Evolutionary conservation across 2,329 filamentous ascomycete species (phyloP).

Genomic region (Calonectria montana): DNA sequence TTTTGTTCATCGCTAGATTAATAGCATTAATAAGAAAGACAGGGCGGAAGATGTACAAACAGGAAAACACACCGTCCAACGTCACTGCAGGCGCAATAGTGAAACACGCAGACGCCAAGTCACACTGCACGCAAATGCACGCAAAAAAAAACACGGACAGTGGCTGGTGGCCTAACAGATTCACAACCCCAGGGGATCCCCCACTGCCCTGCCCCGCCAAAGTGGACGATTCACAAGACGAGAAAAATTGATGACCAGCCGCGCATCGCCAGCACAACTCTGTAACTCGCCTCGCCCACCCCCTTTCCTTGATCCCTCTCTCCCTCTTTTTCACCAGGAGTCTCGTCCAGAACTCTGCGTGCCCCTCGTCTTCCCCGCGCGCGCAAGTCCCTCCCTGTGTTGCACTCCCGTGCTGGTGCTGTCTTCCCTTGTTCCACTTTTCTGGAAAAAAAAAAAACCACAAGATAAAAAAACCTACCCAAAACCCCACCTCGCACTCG

Average conservation of each 20-base stretch:
- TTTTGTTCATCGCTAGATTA: not conserved
- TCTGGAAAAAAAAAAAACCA: conserved; percentile 15
- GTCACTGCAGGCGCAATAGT: conserved; percentile 17
- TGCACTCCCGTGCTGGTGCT: conserved; percentile 23
- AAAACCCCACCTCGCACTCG: conserved; percentile 33
- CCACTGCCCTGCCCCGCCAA: conserved; percentile 46
- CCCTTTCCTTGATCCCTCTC: conserved; percentile 26
- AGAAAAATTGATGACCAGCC: conserved; percentile 55
- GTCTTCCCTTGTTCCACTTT: conserved; percentile 27
- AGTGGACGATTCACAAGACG: conserved; percentile 52
- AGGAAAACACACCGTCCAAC: not conserved
- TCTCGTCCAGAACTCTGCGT: conserved; percentile 36
- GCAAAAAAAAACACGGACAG: not conserved
- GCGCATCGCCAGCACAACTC: conserved; percentile 33
- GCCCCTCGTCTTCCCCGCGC: conserved; percentile 33
- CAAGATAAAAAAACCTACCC: conserved; percentile 28
- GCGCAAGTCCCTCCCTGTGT: conserved; percentile 26
- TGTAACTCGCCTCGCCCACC: conserved; percentile 19
- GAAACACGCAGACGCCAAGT: not conserved
- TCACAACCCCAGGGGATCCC: not conserved
- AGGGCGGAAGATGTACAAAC: not conserved
- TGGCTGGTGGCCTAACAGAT: not conserved
- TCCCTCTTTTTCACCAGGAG: conserved; percentile 26
- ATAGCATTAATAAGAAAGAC: not conserved
- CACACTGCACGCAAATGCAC: not conserved